Percentiles rank a stretch among this genome's conserved stretches.
phyloP scores from a whole-genome alignment of 2,329 filamentous ascomycete species.

The Emergomyces africanus region DNA sequence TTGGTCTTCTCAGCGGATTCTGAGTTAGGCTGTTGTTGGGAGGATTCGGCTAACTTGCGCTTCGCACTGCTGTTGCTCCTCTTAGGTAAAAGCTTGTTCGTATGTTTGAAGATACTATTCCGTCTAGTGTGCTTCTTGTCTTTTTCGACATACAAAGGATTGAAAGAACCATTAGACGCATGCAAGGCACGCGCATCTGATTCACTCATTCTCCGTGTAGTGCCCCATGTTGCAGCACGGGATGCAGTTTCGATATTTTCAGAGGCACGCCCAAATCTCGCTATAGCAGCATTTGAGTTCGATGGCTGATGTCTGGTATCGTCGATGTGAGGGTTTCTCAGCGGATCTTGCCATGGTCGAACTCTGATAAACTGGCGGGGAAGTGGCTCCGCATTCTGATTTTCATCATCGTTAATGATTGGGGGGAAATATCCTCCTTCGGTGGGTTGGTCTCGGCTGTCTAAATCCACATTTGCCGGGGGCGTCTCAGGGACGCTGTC shows the following conservation, averaged over 20 bases:
- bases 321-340: constrained; percentile 17
- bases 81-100: constrained; percentile 26
- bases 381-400: constrained; percentile 21
- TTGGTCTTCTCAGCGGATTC: constrained; percentile 15
- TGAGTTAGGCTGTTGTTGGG: constrained; percentile 17
- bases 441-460: constrained; percentile 13
- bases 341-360: constrained; percentile 39
- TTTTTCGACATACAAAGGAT: constrained; percentile 9
- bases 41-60: constrained; percentile 26
- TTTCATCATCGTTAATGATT: constrained; percentile 11
- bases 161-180: constrained; percentile 20
- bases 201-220: constrained; percentile 34
- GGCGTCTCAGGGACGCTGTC: constrained; percentile 18
- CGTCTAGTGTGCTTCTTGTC: constrained; percentile 30
- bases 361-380: constrained; percentile 26
- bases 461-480: constrained; percentile 16
- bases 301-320: constrained; percentile 33
- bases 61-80: constrained; percentile 36
- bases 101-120: constrained; percentile 33
- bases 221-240: constrained; percentile 43
- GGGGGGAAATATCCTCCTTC: constrained; percentile 14
- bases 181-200: constrained; percentile 38
- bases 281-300: constrained; percentile 44
- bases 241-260: constrained; percentile 42
- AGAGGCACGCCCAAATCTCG: constrained; percentile 36